A percentile compares a stretch with the other conserved stretches of the same genome.
Evolutionary conservation across 257 asterid species (phyloP).

Genomic region (Verbascum thapsus): DNA sequence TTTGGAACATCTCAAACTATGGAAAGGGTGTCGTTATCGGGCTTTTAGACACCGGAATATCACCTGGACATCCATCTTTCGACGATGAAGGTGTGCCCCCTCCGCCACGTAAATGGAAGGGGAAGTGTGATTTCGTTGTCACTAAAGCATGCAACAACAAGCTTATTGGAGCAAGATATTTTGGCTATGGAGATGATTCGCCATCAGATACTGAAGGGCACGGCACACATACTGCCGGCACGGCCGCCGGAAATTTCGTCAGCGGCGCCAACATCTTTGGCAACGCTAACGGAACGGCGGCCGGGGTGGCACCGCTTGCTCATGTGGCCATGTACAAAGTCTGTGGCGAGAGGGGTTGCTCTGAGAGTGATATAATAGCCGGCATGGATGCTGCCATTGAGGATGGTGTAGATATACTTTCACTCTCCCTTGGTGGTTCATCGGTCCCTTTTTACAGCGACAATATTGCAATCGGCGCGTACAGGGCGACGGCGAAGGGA

Average conservation of each 20-base stretch:
- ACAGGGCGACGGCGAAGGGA: slow-evolving; percentile 40
- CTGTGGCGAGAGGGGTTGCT: slow-evolving; percentile 5
- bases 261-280: slow-evolving; percentile 44
- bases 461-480: slow-evolving; percentile 33
- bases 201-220: slow-evolving; percentile 40
- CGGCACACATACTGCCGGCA: slow-evolving; percentile 55
- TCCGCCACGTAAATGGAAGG: slow-evolving; percentile 53
- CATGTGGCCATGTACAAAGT: slow-evolving; percentile 39
- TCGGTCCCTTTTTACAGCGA: not conserved
- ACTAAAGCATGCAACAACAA: slow-evolving; percentile 49
- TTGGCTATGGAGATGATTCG: slow-evolving; percentile 1
- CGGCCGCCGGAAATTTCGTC: slow-evolving; percentile 53
- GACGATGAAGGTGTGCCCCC: slow-evolving; percentile 46
- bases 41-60: slow-evolving; percentile 43
- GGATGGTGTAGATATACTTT: slow-evolving; percentile 39
- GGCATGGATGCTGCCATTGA: slow-evolving; percentile 41
- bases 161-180: slow-evolving; percentile 48
- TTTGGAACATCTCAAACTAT: slow-evolving; percentile 44
- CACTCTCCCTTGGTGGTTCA: slow-evolving; percentile 27
- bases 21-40: slow-evolving; percentile 53
- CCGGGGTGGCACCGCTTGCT: slow-evolving; percentile 40
- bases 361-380: slow-evolving; percentile 33
- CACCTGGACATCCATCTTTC: slow-evolving; percentile 48
- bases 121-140: slow-evolving; percentile 34
- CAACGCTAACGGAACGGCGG: slow-evolving; percentile 45